Evolutionary conservation across 2,329 filamentous ascomycete species (phyloP), one percentile per base, ranked within the genome.

Genomic region (Hypoxylon sp.): DNA sequence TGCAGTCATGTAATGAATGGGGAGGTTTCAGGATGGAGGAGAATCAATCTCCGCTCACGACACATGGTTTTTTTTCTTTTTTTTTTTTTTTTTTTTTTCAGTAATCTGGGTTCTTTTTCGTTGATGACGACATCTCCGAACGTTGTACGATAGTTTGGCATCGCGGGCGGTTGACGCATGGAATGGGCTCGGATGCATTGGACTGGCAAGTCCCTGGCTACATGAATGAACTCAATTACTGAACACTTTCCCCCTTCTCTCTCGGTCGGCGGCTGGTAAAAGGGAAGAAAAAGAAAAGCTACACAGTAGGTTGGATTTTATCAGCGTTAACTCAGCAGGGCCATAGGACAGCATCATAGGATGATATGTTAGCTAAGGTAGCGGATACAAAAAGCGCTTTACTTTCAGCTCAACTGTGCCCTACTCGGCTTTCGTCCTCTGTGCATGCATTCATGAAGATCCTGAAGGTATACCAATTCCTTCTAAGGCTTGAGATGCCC

Each of bases 141-240:
- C 4, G 37, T 6, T 71, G 68, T 71, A 70, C 41, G 28, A 72
- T 70, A 72, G 20, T 60, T 60, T 64, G 43, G 55, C 58, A 49
- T 44, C 51, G n/a, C 41, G 61, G 55, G 59, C 43, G 54, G 41
- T 58, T 59, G 61, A 61, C 37, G 37, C 65, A 67, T 52, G 63
- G 54, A 50, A 32, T 54, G 7, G 60, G 57, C 22, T 3, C 28
- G 64, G 62, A 64, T 68, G 68, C 70, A 72, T 70, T 56, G 48
- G 44, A 49, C 48, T 39, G 48, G 41, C 8, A 22, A 43, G 37
- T 54, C 20, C 46, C 50, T 32, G 49, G 54, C 32, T 22, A 34
- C 17, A 58, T 43, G 46, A 53, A 54, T 54, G 32, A 41, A 49
- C 26, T 41, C 6, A 41, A 41, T 41, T 17, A 8, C 37, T 20